Evolutionary conservation across 495 filamentous ascomycete genomes (phyloP).

Genomic region (Tuber indicum): DNA sequence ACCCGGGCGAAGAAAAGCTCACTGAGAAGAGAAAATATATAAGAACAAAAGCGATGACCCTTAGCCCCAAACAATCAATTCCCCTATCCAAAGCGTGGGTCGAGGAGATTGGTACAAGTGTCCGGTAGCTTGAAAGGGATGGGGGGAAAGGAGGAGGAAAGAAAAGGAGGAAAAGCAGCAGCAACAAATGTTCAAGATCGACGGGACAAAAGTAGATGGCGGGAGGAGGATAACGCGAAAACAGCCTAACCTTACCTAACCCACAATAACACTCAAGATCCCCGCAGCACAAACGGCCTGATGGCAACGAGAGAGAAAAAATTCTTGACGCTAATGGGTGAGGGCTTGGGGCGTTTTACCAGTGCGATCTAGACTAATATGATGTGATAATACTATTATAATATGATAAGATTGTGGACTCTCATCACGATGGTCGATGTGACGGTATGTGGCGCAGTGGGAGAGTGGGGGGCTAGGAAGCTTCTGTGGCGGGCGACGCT

Average conservation of each 20-base stretch:
- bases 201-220: constrained; percentile 9
- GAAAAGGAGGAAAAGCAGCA: constrained; percentile 2
- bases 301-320: background rate
- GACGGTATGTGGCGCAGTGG: background rate
- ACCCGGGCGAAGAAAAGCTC: constrained; percentile 4
- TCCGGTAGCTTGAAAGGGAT: background rate
- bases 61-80: constrained; percentile 12
- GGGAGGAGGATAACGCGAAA: background rate
- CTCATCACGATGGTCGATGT: background rate
- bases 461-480: background rate
- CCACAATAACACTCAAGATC: background rate
- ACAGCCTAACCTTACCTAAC: background rate
- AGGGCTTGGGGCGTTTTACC: background rate
- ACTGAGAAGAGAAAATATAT: constrained; percentile 4
- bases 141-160: constrained; percentile 7
- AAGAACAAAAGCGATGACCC: background rate
- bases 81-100: constrained; percentile 24
- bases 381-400: background rate
- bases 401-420: background rate
- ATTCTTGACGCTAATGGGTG: background rate
- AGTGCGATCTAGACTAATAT: background rate
- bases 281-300: background rate
- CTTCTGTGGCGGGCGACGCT: background rate
- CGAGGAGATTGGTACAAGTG: constrained; percentile 34
- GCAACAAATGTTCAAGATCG: constrained; percentile 4